These are phyloP conservation scores for Microbotryum intermedium DNA, from an alignment of 1,284 basidiomycete species.

Conservation along the genomic window DNA sequence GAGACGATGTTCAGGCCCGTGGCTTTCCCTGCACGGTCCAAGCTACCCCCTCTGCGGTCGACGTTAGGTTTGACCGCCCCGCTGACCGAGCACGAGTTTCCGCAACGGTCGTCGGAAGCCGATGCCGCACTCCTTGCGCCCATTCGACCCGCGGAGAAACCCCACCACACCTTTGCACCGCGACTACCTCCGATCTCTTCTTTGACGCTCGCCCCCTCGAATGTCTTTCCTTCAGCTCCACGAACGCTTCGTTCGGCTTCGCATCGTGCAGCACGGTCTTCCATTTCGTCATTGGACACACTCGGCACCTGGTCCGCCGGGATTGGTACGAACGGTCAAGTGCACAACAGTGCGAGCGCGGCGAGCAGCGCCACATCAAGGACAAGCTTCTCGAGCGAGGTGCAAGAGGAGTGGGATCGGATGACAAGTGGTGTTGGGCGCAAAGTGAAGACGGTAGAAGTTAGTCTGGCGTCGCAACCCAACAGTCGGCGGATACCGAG, in stretches of 20 bases:
- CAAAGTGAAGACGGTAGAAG: not conserved
- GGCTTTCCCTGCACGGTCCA: slow-evolving; percentile 10
- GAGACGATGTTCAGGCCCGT: slow-evolving; percentile 19
- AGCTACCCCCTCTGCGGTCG: slow-evolving; percentile 15
- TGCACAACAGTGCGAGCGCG: not conserved
- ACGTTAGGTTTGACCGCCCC: slow-evolving; percentile 3
- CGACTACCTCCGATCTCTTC: slow-evolving; percentile 15
- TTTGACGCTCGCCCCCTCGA: slow-evolving; percentile 1
- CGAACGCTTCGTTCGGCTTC: not conserved
- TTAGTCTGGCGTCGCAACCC: not conserved
- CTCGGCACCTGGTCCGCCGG: not conserved
- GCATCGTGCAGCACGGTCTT: not conserved
- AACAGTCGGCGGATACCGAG: not conserved
- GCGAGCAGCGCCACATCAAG: not conserved
- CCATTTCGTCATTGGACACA: not conserved
- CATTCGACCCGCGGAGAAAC: not conserved
- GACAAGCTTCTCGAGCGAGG: not conserved
- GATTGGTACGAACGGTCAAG: too few relatives aligned
- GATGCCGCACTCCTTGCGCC: slow-evolving; percentile 21
- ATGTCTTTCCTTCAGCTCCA: not conserved
- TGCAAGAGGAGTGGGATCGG: slow-evolving; percentile 1
- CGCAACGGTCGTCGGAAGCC: slow-evolving; percentile 8
- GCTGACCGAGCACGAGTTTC: not conserved
- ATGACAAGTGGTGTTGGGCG: not conserved
- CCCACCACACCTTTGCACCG: not conserved